Evolutionary conservation across 2,329 filamentous ascomycete species (phyloP), one percentile per base, ranked within the genome.

Genomic region (Aureobasidium sp.): DNA sequence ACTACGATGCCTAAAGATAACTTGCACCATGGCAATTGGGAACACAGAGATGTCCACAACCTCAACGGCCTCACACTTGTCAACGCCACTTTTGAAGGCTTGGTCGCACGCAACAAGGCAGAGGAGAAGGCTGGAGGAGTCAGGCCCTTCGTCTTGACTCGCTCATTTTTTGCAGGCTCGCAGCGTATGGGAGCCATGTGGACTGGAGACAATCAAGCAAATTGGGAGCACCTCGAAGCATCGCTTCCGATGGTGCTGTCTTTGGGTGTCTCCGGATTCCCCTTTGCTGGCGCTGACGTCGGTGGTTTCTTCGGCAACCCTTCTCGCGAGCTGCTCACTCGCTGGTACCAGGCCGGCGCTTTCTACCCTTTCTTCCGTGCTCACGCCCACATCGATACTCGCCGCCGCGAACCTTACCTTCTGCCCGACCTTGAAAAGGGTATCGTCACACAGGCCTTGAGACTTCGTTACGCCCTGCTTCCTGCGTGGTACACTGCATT

Each of bases 1-100:
- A 96, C 91, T 3, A 97, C 93, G 5, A 97, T 97, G 92, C 94
- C 94, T 64, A 97, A 97, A 76, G 94, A 99, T 78, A 99, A 99
- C 72, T 76, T 99, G 33, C 94, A 99, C 73, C 78, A 89, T 70
- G 92, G 85, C 58, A 85, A 88, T 70, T 99, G 94, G 94, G 94
- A 99, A 75, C 94, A 99, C 73, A 89, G 94, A 65, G 94, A 99
- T 72, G 78, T 99, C 5, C 94, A 99, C 80, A 97, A 99, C 75
- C 73, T 97, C 68, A 94, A 97, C 73, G 94, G 94, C 58, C 82
- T 97, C 80, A 97, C 94, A 2, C 91, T 97, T 74, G 86, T 96
- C 74, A 97, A 97, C 66, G 93, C 94, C 17, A 97, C 93, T 0
- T 95, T 89, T 71, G 82, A 95, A 71, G 94, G 89, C 35, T 78